Evolutionary conservation across 2,329 filamentous ascomycete genomes (phyloP).

Genomic region (Venturia oleaginea): DNA sequence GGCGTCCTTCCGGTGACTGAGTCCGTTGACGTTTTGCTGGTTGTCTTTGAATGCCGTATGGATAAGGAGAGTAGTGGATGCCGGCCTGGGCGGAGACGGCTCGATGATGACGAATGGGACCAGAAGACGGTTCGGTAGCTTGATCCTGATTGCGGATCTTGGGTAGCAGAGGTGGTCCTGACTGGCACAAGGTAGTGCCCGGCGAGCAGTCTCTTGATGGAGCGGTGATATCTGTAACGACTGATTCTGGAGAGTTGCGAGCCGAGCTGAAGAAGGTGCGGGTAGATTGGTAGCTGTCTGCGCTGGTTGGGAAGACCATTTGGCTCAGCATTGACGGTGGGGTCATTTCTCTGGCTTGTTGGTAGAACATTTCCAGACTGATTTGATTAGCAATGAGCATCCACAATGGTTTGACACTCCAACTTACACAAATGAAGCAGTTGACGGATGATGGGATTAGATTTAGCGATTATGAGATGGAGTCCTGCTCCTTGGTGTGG

Average conservation of each 20-base stretch:
- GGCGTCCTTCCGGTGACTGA: conserved; percentile 8
- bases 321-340: conserved; percentile 31
- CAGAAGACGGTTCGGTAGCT: conserved; percentile 50
- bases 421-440: conserved; percentile 25
- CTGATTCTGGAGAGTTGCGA: conserved; percentile 13
- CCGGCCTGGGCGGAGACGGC: conserved; percentile 43
- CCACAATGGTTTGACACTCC: conserved; percentile 15
- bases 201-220: conserved; percentile 10
- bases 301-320: conserved; percentile 30
- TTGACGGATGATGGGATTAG: conserved; percentile 25
- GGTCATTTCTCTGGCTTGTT: conserved; percentile 32
- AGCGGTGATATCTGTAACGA: conserved; percentile 5
- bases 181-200: background rate
- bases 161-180: conserved; percentile 66
- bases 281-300: conserved; percentile 19
- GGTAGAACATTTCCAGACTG: conserved; percentile 30
- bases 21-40: conserved; percentile 3
- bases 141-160: conserved; percentile 84
- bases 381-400: conserved; percentile 27
- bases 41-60: conserved; percentile 10
- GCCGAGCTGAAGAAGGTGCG: conserved; percentile 48
- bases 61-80: conserved; percentile 10
- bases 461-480: conserved; percentile 29
- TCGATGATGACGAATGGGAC: conserved; percentile 48
- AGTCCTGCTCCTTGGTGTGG: conserved; percentile 34